Evolutionary conservation across 176 grass and related monocot genomes (phyloP), one percentile per base, ranked within the genome.

Genomic region (Juncus effusus): DNA sequence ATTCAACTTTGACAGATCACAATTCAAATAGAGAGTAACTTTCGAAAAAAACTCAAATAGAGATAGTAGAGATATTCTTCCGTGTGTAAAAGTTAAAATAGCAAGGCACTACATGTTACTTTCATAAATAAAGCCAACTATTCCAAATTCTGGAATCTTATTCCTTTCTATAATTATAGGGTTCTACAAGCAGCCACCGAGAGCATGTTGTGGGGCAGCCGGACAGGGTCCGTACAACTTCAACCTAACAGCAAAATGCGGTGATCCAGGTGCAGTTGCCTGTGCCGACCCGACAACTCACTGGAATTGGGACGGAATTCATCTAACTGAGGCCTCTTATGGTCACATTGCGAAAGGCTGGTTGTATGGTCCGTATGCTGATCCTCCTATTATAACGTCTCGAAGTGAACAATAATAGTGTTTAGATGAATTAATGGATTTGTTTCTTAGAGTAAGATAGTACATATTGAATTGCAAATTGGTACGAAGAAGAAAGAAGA

Each of bases 311-410:
- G 85, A 87, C 69, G 85, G 85, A 52, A 67, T 87, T 70, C 85
- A 87, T 41, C 77, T 87, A 47, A 87, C 85, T 4, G 80, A 87
- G 61, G 85, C 80, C 0, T 51, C 85, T 42, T 83, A 87, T 11
- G 85, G 83, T 54, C 80, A 90, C 76, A 90, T 90, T 75, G 83
- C 87, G 76, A 75, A 62, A 76, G 87, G 87, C 2, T 90, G 87
- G 87, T 76, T 90, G 60, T 86, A 90, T 16, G 87, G 87, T 4
- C 87, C 87, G 9, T 90, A 74, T 57, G 87, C 79, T 36, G 83
- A 90, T 54, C 87, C 87, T 16, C 77, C 87, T 52, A 86, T 90
- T 75, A 45, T 50, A 6, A 54, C 57, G 53, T 39, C 56, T 3
- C 44, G 70, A 2, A 51, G 7, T 15, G 19, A 19, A 5, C 40